Base-by-base conservation (phyloP, 768 basidiomycete species). In the Phaeotremella skinneri region DNA sequence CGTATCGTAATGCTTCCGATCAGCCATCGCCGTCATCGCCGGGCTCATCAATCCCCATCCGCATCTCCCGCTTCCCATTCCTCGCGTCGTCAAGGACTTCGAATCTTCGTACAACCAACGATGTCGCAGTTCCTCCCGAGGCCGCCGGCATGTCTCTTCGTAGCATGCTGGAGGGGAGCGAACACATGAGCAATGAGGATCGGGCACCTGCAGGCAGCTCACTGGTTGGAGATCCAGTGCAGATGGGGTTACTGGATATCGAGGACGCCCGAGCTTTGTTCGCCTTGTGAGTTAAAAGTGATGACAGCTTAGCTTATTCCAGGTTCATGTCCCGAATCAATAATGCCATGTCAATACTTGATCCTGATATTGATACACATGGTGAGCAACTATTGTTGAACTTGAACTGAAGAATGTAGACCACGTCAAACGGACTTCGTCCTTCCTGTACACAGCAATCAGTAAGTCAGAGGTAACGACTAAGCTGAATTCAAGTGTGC, bases 401-500 rank as follows among this genome's bases (percentile, higher is more conserved):
- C 2, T 13, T 5, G 27, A 20, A 14, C 27, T 16, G 5, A 29
- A 3, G 16, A n/a, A 26, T n/a, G 30, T 47, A 57, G 56, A 68
- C 26, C 57, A 32, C 30, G 58, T 64, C 25, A 58, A 63, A 5
- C 26, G 49, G 7, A 43, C 29, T 1, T 68, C 66, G 13, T 47
- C 66, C 9, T 68, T 68, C n/a, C 39, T 68, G 16, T 64, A 64
- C 23, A 62, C 66, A 0, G 49, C 66, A 3, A 63, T 64, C 5
- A 29, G 61, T 62, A 43, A 52, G 55, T 48, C 20, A 11, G 16
- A 16, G 30, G 32, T 7, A n/a, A 42, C 16, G 50, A 29, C 37
- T 26, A n/a, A 20, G 32, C 7, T 30, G 20, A 17, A 45, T 3
- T 20, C 4, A 27, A 61, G 59, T 67, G 5, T 63, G 65, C 51